phyloP scores from a whole-genome alignment of 2,329 filamentous ascomycete species.

The Colletotrichum lentis region DNA sequence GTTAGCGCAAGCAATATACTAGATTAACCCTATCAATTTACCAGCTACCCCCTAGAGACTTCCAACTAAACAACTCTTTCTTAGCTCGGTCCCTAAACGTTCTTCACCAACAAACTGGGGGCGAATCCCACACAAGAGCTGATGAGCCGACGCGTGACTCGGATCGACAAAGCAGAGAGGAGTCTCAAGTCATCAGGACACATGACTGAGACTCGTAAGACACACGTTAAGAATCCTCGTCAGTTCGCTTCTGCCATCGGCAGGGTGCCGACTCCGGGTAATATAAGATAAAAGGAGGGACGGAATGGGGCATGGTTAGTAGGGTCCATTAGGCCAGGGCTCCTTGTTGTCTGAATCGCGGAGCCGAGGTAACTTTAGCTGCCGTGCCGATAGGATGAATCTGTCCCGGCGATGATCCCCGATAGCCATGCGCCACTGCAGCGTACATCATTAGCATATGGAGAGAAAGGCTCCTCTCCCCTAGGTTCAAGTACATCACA shows the following conservation, averaged over 20 bases:
- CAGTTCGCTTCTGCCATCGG: conserved; percentile 8
- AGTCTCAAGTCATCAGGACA: neutral
- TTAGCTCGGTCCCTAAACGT: no score
- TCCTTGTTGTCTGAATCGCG: conserved; percentile 16
- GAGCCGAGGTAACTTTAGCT: conserved; percentile 7
- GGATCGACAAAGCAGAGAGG: neutral
- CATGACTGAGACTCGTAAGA: neutral
- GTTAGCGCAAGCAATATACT: no score
- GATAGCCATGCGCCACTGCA: conserved; percentile 14
- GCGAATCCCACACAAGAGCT: neutral
- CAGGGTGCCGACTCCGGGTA: conserved; percentile 23
- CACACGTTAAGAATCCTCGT: neutral
- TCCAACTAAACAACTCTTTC: no score
- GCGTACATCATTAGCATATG: neutral
- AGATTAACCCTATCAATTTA: no score
- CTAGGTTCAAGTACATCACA: conserved; percentile 7
- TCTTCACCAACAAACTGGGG: no score
- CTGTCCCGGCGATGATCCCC: conserved; percentile 13
- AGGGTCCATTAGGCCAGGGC: conserved; percentile 1
- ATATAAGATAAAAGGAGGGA: neutral
- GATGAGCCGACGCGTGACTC: neutral
- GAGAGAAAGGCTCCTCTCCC: neutral
- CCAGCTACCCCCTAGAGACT: no score
- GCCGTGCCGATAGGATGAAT: conserved; percentile 16
- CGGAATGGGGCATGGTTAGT: neutral